Base-by-base conservation (phyloP, 441 rosid genomes). In the Syzygium malaccense region DNA sequence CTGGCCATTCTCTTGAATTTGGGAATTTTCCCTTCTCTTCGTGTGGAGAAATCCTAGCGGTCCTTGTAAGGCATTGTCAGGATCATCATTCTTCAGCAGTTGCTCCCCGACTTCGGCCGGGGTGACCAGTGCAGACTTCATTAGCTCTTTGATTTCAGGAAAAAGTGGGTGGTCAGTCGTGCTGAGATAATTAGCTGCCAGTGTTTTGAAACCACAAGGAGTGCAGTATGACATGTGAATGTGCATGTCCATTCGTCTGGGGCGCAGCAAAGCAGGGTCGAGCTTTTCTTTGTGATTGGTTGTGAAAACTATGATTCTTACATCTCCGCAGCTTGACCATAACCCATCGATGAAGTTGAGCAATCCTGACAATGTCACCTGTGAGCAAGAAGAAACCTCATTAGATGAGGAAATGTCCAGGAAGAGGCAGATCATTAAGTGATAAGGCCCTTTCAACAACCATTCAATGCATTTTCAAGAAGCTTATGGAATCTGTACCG, bases 181-280 rank as follows among this genome's bases (percentile, higher is more conserved):
- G 33, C 83, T 54, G 19, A 84, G 89, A 9, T 84, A 84, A 75
- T 84, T 88, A 37, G 54, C n/a, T 25, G 51, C 51, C 32, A 62
- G 86, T 1, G 28, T 49, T 56, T 53, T 32, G 83, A 88, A 88
- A 19, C 87, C 83, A 19, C 56, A 41, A 18, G 89, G 80, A 7
- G 87, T 84, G 51, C 89, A 62, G 60, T 62, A 60, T 28, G 89
- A 62, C 89, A 88, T 84, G 86, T 84, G 89, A 45, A 88, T 88
- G 62, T 88, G 89, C 57, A 88, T 45, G 53, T 88, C 87, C 89
- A 83, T 88, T 62, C 45, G 17, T 33, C 89, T 6, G 0, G 23
- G 64, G 33, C 66, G 45, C n/a, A 88, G 68, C 86, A 85, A 37
- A 45, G 89, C 84, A 28, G 87, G 80, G 87, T 88, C 4, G 20